Evolutionary conservation across 768 basidiomycete species (phyloP), one percentile per base, ranked within the genome.

Genomic region (Lyophyllum atratum): DNA sequence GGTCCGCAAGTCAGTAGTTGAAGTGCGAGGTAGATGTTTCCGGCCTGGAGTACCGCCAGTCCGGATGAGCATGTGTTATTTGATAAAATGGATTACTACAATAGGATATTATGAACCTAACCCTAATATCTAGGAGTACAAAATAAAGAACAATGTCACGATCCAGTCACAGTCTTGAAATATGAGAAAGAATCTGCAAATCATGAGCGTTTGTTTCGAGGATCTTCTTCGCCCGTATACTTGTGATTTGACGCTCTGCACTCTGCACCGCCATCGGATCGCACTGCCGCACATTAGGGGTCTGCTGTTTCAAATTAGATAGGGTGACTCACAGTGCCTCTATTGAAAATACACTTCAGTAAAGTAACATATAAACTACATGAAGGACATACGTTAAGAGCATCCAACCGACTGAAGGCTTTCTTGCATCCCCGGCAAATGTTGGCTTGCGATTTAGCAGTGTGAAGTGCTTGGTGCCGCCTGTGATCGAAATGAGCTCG

Each of bases 331-430:
- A 92, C 90, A 75, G 74, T 92, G 90, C 76, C 90, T 81, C 89
- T 90, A 74, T 62, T 72, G 61, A 65, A 58, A 65, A 68, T 64
- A 31, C 55, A 51, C 54, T 14, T 51, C 52, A 56, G 59, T 46
- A 49, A 17, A 47, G 39, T 10, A 56, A 37, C 19, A 48, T 44
- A 50, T 54, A 68, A 61, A 67, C 39, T 54, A 64, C 44, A 46
- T 26, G 46, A 52, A 65, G 61, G 62, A 85, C 92, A 75, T 77
- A 95, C 93, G 75, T 95, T 96, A 60, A 98, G 80, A 19, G 95
- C 95, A 77, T 98, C 95, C 69, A 95, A 75, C 56, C 95, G 80
- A 68, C 94, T 95, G 72, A 98, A 98, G 11, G 93, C 90, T 80
- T 96, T 95, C 68, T 92, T 89, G 74, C 95, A 98, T 2, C 93